Evolutionary conservation across 306 rosid genomes (phyloP), one percentile per base, ranked within the genome.

Genomic region (Echinosophora koreensis): DNA sequence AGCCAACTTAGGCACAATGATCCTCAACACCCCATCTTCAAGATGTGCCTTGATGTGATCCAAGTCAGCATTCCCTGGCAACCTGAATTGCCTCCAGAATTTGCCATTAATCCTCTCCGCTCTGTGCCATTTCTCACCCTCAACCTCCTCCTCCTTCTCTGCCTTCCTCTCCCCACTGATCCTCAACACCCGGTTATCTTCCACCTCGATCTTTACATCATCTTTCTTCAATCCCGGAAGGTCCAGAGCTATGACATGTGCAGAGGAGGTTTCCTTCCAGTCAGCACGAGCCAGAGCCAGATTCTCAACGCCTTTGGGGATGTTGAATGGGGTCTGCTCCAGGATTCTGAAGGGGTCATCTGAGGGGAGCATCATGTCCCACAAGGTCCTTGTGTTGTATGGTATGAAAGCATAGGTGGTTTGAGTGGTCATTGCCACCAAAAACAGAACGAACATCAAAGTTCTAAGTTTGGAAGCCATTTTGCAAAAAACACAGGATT

Each of bases 331-430:
- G 30, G 49, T 66, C 30, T 86, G 88, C 4, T 86, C 88, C 0
- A 86, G 88, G 59, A 86, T 77, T 66, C 83, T 69, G 71, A 22
- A 84, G 0, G 89, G 89, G 42, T 89, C 87, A 0, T 89, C 89
- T 4, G 42, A 75, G 0, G 88, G 84, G 1, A 77, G 22, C 61
- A 73, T 74, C 65, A 73, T 32, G 80, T 78, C 88, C 90, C 82
- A 84, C 0, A 80, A 38, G 14, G 69, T n/a, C 39, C 87, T 68
- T 0, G 83, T 41, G 86, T 74, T 49, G 86, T 74, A 84, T 4
- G 88, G 87, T 4, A 64, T 16, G 1, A 86, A 74, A 18, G 89
- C 86, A 1, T 49, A 28, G 49, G 84, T 42, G 4, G 66, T 18
- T 11, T 52, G 3, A 35, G 76, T 15, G 30, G 11, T 14, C 11